Evolutionary conservation across 306 rosid genomes (phyloP).

Genomic region (Casuarina equisetifolia): DNA sequence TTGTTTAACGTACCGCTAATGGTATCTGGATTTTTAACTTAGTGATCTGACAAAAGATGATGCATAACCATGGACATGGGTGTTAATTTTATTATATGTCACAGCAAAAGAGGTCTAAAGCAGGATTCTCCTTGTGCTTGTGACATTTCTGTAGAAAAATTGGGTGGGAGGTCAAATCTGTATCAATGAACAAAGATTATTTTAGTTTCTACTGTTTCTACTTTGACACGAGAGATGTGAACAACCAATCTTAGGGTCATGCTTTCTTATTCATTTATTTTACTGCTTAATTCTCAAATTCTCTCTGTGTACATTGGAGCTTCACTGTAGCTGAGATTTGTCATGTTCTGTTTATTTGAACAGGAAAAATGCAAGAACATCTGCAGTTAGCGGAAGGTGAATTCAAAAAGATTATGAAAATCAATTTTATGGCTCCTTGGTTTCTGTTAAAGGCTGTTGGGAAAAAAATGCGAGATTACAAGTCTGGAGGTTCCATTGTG

Average conservation of each 20-base stretch:
- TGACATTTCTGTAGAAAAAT: background rate
- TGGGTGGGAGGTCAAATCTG: background rate
- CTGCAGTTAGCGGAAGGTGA: constrained; percentile 55
- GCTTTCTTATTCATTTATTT: background rate
- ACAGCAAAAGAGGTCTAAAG: background rate
- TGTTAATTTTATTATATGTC: background rate
- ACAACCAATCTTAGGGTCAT: background rate
- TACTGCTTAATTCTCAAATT: background rate
- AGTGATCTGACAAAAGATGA: background rate
- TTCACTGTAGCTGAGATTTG: background rate
- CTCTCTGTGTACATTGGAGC: background rate
- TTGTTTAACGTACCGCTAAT: background rate
- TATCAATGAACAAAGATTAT: background rate
- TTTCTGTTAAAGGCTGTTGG: constrained; percentile 73
- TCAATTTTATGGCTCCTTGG: constrained; percentile 77
- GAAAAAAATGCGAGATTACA: constrained; percentile 61
- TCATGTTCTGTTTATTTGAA: constrained; percentile 28
- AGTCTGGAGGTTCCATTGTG: constrained; percentile 77
- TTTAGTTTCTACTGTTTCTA: background rate
- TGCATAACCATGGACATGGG: background rate
- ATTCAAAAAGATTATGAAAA: constrained; percentile 59
- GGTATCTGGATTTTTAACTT: background rate
- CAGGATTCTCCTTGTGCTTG: background rate
- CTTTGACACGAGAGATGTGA: background rate
- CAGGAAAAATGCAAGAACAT: constrained; percentile 67